A percentile compares a stretch with the other conserved stretches of the same genome.
These are phyloP conservation scores for Saturnispora zaruensis DNA, from an alignment of 805 yeast genomes.

Conservation along the genomic window DNA sequence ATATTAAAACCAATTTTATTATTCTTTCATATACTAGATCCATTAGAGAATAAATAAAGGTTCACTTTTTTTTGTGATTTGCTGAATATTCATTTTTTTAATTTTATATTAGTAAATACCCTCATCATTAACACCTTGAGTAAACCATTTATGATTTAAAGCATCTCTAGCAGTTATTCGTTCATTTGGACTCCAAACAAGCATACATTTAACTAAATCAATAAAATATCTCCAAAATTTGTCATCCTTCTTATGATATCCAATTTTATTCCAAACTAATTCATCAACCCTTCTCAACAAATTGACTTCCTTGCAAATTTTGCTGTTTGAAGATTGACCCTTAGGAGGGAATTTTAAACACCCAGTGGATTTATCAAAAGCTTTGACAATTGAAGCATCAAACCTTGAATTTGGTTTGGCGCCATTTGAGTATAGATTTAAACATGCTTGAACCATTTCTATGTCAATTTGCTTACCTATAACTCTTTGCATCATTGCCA, in stretches of 20 bases:
- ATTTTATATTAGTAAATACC: conserved; percentile 25
- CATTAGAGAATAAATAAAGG: not conserved
- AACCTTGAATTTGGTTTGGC: conserved; percentile 15
- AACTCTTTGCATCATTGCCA: conserved; percentile 88
- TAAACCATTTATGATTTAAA: conserved; percentile 67
- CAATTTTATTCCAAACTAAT: conserved; percentile 25
- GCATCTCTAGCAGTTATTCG: conserved; percentile 49
- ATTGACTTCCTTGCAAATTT: conserved; percentile 31
- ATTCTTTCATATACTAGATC: not conserved
- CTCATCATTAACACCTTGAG: conserved; percentile 49
- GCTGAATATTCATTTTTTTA: not conserved
- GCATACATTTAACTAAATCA: conserved; percentile 41
- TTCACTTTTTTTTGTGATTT: not conserved
- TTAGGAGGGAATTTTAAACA: conserved; percentile 27
- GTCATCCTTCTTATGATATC: conserved; percentile 40
- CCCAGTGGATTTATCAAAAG: conserved; percentile 27
- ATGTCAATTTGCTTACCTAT: conserved; percentile 45
- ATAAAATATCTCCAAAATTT: conserved; percentile 75
- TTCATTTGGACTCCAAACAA: conserved; percentile 42
- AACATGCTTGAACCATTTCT: conserved; percentile 27
- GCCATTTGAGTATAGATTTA: conserved; percentile 16
- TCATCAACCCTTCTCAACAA: conserved; percentile 22
- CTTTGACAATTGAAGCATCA: conserved; percentile 21
- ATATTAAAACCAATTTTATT: not conserved
- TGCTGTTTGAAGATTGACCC: conserved; percentile 26